Evolutionary conservation across 495 filamentous ascomycete species (phyloP), one percentile per base, ranked within the genome.

Genomic region (Lentithecium fluviatile): DNA sequence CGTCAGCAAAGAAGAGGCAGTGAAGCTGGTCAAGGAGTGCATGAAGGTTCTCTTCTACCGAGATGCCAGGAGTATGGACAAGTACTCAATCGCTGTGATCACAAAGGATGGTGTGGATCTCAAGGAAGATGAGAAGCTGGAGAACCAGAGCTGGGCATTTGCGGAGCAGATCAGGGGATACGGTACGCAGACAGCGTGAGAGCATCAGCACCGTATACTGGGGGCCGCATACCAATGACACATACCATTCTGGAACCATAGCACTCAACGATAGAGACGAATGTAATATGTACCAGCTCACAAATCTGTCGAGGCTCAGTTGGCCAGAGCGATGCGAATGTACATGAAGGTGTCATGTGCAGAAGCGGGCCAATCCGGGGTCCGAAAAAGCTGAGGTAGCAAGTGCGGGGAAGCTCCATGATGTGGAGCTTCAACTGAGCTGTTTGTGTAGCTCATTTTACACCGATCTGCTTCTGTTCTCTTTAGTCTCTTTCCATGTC

Each of bases 11-110:
- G 93, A 97, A 68, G 71, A 88, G 73, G 94, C 94, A 42, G 79
- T 96, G 48, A 79, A 83, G 24, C 81, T 89, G 13, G 76, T 97
- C 57, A 86, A 86, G 77, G 88, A 96, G 75, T 95, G 90, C 73
- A 90, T 98, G 88, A 97, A 97, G 81, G 92, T 97, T 57, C 80
- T 98, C 56, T 98, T 91, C 79, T 98, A 98, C 79, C 82, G 94
- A 62, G 94, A 98, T 78, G 94, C 94, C 7, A 85, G 94, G 69
- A 94, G 89, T 79, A 74, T 91, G 72, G 90, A 97, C 75, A 80
- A 85, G 72, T 98, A 96, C 74, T 90, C 88, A 52, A 86, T 98
- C 72, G 92, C 92, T 13, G 81, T 96, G 25, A 81, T 98, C 50
- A 92, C 90, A 43, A 84, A 88, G 74, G 88, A 90, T 25, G 80